A percentile compares a stretch with the other conserved stretches of the same genome.
Conservation (phyloP, 1,284 basidiomycete genomes). For the Dichomitus squalens region DNA sequence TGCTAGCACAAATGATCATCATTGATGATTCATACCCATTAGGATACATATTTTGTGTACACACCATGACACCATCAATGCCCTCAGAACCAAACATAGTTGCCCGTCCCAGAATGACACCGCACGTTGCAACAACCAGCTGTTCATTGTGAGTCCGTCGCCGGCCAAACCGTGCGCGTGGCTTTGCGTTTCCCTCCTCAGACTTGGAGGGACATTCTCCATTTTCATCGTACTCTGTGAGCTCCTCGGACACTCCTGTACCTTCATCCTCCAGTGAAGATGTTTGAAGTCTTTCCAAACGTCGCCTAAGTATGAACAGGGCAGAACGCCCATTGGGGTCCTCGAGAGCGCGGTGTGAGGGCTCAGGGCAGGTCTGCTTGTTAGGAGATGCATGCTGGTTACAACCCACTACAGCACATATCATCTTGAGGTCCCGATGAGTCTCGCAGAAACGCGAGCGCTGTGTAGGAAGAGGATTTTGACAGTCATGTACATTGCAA, state of each 20-base stretch:
- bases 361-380: not conserved
- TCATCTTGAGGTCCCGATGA: not conserved
- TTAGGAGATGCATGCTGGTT: not conserved
- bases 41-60: not conserved
- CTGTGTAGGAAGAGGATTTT: conserved; percentile 16
- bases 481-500: conserved; percentile 31
- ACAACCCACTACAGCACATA: not conserved
- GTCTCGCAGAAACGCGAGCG: conserved; percentile 13
- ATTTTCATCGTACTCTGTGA: not conserved
- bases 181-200: not conserved
- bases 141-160: conserved; percentile 36
- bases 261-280: not conserved
- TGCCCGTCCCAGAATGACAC: conserved; percentile 29
- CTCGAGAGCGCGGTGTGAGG: not conserved
- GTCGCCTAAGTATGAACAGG: not conserved
- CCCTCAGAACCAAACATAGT: conserved; percentile 33
- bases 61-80: not conserved
- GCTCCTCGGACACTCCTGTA: too few species aligned
- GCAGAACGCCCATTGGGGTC: not conserved
- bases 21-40: too few species aligned
- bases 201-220: not conserved
- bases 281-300: not conserved
- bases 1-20: too few species aligned
- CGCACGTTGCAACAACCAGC: conserved; percentile 30
- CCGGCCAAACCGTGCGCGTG: conserved; percentile 17